A percentile compares a stretch with the other conserved stretches of the same genome.
Conservation (phyloP, 345 rosid species). For the Gossypium herbaceum region DNA sequence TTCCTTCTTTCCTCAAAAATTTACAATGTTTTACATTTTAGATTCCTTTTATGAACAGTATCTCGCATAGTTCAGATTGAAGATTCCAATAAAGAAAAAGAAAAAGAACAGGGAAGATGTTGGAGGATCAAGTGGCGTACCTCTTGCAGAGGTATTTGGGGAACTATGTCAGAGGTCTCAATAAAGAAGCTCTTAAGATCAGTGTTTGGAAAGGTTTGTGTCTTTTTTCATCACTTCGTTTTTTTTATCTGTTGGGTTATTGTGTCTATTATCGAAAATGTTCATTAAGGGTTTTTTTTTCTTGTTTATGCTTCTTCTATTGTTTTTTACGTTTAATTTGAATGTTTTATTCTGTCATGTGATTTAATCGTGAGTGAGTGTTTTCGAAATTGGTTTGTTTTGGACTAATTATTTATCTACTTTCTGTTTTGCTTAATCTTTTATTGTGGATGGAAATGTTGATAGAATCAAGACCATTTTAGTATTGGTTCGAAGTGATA, state of each 20-base stretch:
- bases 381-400: background rate
- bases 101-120: slow-evolving; percentile 41
- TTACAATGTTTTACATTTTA: slow-evolving; percentile 9
- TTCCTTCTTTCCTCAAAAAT: background rate
- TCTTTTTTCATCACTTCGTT: background rate
- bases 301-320: background rate
- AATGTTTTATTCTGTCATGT: background rate
- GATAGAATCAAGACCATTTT: background rate
- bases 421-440: slow-evolving; percentile 2
- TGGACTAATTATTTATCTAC: background rate
- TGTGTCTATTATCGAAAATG: background rate
- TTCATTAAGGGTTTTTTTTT: background rate
- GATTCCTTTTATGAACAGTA: background rate
- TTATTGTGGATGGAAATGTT: background rate
- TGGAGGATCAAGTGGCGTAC: slow-evolving; percentile 98
- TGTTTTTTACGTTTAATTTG: background rate
- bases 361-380: background rate
- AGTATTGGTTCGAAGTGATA: background rate
- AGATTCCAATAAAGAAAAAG: background rate
- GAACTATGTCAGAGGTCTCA: slow-evolving; percentile 83
- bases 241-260: background rate
- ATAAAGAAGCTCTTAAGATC: slow-evolving; percentile 91
- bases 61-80: slow-evolving; percentile 11
- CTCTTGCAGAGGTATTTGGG: slow-evolving; percentile 86
- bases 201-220: slow-evolving; percentile 92